Evolutionary conservation across 768 basidiomycete genomes (phyloP).

Genomic region (Pulveroboletus sp.): DNA sequence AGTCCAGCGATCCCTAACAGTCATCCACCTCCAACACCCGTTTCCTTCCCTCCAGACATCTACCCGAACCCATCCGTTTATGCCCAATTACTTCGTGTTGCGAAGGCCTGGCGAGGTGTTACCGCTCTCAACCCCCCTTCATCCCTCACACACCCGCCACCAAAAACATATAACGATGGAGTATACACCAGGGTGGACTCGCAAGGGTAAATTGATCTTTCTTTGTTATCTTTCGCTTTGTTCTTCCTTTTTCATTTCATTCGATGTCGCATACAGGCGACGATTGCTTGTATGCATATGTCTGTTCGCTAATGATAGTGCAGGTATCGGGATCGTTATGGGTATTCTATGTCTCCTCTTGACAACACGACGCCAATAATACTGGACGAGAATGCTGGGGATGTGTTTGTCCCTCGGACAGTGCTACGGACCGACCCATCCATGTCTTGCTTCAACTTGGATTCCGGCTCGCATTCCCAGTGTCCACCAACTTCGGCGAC

Average conservation of each 20-base stretch:
- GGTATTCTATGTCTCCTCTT: constrained; percentile 27
- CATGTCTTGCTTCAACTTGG: constrained; percentile 8
- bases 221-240: background rate
- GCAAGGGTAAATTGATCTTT: constrained; percentile 24
- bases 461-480: constrained; percentile 1
- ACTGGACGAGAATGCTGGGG: constrained; percentile 26
- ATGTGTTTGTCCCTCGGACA: constrained; percentile 20
- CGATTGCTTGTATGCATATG: constrained; percentile 9
- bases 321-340: constrained; percentile 27
- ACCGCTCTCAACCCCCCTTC: constrained; percentile 44
- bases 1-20: background rate
- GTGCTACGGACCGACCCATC: constrained; percentile 17
- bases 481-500: constrained; percentile 4
- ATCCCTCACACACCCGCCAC: constrained; percentile 16
- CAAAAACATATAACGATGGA: constrained; percentile 20
- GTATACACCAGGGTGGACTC: constrained; percentile 21
- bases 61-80: constrained; percentile 37
- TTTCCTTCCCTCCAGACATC: constrained; percentile 35
- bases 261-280: constrained; percentile 13
- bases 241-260: background rate
- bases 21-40: constrained; percentile 23
- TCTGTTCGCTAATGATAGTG: constrained; percentile 14
- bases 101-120: constrained; percentile 63
- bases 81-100: constrained; percentile 50
- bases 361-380: constrained; percentile 33